A percentile compares a stretch with the other conserved stretches of the same genome.
Conservation (phyloP, 179 eudicot species). For the Sideroxylon spinosum region DNA sequence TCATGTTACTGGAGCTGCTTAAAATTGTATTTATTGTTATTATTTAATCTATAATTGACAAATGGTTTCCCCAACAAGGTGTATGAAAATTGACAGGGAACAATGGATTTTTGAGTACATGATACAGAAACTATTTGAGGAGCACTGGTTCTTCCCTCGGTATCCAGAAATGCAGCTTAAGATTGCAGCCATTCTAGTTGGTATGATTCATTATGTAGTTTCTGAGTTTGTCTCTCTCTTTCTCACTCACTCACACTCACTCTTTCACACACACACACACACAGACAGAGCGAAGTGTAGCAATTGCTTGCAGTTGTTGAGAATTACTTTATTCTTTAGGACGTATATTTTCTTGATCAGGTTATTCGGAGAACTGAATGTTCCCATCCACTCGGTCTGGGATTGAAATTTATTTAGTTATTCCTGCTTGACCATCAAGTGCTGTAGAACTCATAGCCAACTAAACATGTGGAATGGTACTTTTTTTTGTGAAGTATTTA, state of each 20-base stretch:
- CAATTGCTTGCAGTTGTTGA: constrained; percentile 1
- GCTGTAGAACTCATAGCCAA: neutral
- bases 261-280: no score
- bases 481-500: neutral
- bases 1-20: neutral
- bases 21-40: neutral
- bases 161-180: constrained; percentile 84
- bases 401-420: neutral
- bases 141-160: constrained; percentile 66
- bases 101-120: constrained; percentile 70
- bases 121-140: constrained; percentile 78
- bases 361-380: neutral
- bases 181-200: constrained; percentile 73
- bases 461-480: neutral
- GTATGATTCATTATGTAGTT: constrained; percentile 29
- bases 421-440: neutral
- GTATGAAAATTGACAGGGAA: constrained; percentile 51
- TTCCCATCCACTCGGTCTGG: neutral
- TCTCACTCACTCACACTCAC: no score
- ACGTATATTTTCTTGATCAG: neutral
- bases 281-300: neutral
- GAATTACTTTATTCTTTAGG: neutral
- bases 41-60: neutral
- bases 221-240: no score
- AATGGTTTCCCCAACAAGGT: neutral